A percentile compares a stretch with the other conserved stretches of the same genome.
phyloP scores from a whole-genome alignment of 2,329 filamentous ascomycete genomes.

The Pseudophaeomoniella oleicola region DNA sequence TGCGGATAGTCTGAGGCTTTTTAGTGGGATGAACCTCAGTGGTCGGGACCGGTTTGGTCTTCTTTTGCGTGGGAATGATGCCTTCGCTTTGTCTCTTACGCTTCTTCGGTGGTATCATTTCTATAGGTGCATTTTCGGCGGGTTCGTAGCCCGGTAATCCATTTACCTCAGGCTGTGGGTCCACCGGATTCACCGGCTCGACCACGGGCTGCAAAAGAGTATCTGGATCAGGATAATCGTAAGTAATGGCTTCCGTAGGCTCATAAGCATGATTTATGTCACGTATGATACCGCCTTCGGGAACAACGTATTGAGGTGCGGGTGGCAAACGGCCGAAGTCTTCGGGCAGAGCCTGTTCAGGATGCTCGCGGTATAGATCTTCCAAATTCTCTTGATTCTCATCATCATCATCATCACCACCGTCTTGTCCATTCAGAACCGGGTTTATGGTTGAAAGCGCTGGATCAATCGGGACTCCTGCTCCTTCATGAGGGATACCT shows the following conservation, averaged over 20 bases:
- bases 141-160: slow-evolving; percentile 4
- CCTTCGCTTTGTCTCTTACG: slow-evolving; percentile 10
- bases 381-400: slow-evolving; percentile 11
- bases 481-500: slow-evolving; percentile 26
- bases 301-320: slow-evolving; percentile 12
- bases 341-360: slow-evolving; percentile 2
- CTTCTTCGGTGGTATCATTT: slow-evolving; percentile 11
- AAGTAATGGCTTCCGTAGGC: slow-evolving; percentile 18
- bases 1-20: slow-evolving; percentile 5
- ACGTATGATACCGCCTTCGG: slow-evolving; percentile 14
- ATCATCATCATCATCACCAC: slow-evolving; percentile 11
- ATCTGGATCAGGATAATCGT: slow-evolving; percentile 17
- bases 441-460: no score
- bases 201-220: neutral
- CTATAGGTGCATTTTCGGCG: slow-evolving; percentile 8
- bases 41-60: slow-evolving; percentile 2
- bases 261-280: slow-evolving; percentile 17
- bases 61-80: slow-evolving; percentile 2
- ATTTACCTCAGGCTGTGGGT: neutral
- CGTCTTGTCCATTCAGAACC: no score
- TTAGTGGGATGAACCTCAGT: slow-evolving; percentile 4
- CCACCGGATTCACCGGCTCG: neutral
- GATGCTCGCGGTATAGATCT: slow-evolving; percentile 1
- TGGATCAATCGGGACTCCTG: slow-evolving; percentile 6
- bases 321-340: slow-evolving; percentile 3